Evolutionary conservation across 2,329 filamentous ascomycete genomes (phyloP), one percentile per base, ranked within the genome.

Genomic region (Colletotrichum sp.): DNA sequence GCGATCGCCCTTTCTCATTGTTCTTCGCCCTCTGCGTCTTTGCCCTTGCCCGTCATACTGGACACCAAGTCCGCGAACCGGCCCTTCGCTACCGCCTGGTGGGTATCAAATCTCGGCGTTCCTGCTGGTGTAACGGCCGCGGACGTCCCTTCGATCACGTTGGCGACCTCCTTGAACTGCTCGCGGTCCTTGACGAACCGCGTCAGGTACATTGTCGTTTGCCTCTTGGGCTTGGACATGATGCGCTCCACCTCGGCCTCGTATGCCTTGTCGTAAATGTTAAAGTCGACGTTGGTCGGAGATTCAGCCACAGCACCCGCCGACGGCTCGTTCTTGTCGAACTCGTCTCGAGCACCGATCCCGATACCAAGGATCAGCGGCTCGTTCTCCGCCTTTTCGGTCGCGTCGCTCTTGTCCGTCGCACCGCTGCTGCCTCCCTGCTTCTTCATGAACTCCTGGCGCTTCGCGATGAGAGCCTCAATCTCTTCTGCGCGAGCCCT

Each of bases 191-290:
- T 85, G 61, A 90, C 85, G 63, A 88, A 85, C 61, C 84, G 86
- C 62, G 87, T 91, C 75, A 89, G 81, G 78, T 89, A 91, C 65
- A 90, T 83, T 16, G 85, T 84, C 16, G 87, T 85, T 67, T 83
- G 82, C 61, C 84, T 81, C 18, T 84, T 81, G 28, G 85, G 82
- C 74, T 84, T 86, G 32, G 86, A 80, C 78, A 84, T 86, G 79
- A 98, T 96, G 18, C 93, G 90, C 74, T 94, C 90, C 32, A 97
- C 91, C 84, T 98, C 95, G 76, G 94, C 91, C 80, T 95, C 92
- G 82, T 98, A 98, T 1, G 96, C 96, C 1, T 90, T 92, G 82
- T 98, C 95, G 83, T 98, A 98, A 73, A 98, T 93, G 81, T 97
- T 93, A 79, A 95, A 95, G 75, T 97, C 95, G 7, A 95, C 94